phyloP scores from a whole-genome alignment of 1,139 yeast species.

The Candida sanyaensis region DNA sequence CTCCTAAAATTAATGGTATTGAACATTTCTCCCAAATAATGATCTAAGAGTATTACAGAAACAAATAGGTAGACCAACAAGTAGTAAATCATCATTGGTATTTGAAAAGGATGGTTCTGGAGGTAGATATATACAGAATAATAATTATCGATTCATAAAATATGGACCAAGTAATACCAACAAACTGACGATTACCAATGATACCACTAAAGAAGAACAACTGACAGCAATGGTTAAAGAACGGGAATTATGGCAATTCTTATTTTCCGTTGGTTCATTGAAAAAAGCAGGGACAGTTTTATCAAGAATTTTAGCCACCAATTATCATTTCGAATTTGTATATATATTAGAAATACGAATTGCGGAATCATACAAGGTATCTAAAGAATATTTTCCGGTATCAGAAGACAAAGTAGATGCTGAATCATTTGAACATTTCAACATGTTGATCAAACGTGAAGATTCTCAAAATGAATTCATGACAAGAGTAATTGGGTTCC shows the following conservation, averaged over 20 bases:
- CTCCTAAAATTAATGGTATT: conserved; percentile 8
- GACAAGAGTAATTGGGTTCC: conserved; percentile 52
- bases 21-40: conserved; percentile 20
- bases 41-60: conserved; percentile 21
- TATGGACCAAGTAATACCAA: conserved; percentile 6
- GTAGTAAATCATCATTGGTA: conserved; percentile 31
- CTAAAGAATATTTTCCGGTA: conserved; percentile 41
- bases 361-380: conserved; percentile 45
- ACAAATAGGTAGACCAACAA: conserved; percentile 58
- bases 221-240: conserved; percentile 18
- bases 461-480: conserved; percentile 28
- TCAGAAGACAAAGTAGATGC: conserved; percentile 41
- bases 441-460: conserved; percentile 30
- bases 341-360: conserved; percentile 59
- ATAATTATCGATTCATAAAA: conserved; percentile 42
- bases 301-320: conserved; percentile 40
- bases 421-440: conserved; percentile 42
- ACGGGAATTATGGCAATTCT: conserved; percentile 36
- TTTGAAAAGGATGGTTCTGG: conserved; percentile 67
- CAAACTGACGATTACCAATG: background rate
- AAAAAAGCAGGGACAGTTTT: conserved; percentile 44
- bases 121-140: conserved; percentile 52
- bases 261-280: conserved; percentile 43
- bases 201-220: background rate
- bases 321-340: conserved; percentile 48